phyloP scores from a whole-genome alignment of 140 eudicot species.

The Oenanthe javanica region DNA sequence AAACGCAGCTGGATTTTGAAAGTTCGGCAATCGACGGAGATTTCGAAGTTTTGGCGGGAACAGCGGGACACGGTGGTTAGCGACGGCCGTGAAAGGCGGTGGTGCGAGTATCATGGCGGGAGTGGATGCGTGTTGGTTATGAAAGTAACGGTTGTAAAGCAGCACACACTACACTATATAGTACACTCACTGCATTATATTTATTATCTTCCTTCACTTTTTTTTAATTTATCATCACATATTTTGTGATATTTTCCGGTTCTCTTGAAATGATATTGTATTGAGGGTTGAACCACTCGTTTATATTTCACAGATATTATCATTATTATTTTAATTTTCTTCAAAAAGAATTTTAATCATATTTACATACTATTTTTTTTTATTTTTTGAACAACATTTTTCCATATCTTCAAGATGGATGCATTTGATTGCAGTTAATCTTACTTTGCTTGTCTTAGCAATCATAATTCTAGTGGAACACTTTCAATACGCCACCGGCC shows the following conservation, averaged over 20 bases:
- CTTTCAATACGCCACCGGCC: no score
- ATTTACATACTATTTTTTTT: no score
- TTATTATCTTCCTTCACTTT: not conserved
- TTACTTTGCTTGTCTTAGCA: no score
- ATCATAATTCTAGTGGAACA: no score
- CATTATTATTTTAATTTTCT: no score
- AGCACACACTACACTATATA: not conserved
- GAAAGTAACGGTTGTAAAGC: not conserved
- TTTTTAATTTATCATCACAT: no score
- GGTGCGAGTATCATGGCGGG: slow-evolving; percentile 25
- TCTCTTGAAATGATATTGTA: not conserved
- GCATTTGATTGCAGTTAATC: no score
- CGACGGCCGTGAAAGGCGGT: slow-evolving; percentile 7
- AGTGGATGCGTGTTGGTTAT: not conserved
- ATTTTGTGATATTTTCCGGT: not conserved
- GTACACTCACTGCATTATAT: not conserved
- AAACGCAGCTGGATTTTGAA: slow-evolving; percentile 16
- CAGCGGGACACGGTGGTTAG: slow-evolving; percentile 1
- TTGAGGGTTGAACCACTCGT: not conserved
- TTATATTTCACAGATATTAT: not conserved
- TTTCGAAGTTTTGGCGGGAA: not conserved
- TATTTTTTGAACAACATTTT: no score
- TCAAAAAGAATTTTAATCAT: no score
- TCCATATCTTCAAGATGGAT: no score
- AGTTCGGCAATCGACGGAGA: not conserved